phyloP scores from a whole-genome alignment of 2,329 filamentous ascomycete species.

The Penicillium sp. region DNA sequence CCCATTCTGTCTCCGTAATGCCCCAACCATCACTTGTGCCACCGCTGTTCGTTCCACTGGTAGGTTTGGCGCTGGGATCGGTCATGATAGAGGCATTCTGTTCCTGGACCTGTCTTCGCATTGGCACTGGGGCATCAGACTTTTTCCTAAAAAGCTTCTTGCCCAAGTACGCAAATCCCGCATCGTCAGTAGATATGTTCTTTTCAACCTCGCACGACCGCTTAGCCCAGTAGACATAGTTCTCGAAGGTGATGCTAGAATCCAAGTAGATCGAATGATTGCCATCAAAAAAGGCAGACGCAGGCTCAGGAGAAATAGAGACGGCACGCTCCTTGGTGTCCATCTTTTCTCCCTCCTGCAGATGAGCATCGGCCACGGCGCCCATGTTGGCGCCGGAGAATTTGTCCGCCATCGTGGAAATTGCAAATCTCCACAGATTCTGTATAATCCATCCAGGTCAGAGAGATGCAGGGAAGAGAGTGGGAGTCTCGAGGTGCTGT shows the following conservation, averaged over 20 bases:
- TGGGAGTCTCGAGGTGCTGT: neutral
- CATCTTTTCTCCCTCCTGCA: slow-evolving; percentile 13
- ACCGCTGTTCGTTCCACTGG: neutral
- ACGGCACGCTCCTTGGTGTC: slow-evolving; percentile 19
- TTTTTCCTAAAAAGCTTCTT: neutral
- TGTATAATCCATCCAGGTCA: neutral
- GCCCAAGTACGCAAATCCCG: slow-evolving; percentile 2
- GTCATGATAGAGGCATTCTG: neutral
- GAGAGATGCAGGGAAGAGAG: neutral
- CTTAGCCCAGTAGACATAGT: slow-evolving; percentile 35
- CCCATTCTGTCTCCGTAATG: slow-evolving; percentile 40
- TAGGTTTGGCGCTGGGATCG: neutral
- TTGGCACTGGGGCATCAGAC: neutral
- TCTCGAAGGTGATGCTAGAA: slow-evolving; percentile 32
- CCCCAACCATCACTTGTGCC: neutral
- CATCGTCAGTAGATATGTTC: slow-evolving; percentile 14
- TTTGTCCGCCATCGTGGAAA: slow-evolving; percentile 9
- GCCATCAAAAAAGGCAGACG: neutral
- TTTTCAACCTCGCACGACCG: slow-evolving; percentile 34
- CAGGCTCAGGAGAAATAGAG: neutral
- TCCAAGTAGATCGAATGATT: slow-evolving; percentile 18
- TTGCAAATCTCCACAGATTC: neutral
- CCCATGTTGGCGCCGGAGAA: slow-evolving; percentile 9
- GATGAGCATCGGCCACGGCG: slow-evolving; percentile 11
- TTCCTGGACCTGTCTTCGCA: neutral